These are phyloP conservation scores for Fomes fomentarius DNA, from an alignment of 1,284 basidiomycete species.

Conservation along the genomic window DNA sequence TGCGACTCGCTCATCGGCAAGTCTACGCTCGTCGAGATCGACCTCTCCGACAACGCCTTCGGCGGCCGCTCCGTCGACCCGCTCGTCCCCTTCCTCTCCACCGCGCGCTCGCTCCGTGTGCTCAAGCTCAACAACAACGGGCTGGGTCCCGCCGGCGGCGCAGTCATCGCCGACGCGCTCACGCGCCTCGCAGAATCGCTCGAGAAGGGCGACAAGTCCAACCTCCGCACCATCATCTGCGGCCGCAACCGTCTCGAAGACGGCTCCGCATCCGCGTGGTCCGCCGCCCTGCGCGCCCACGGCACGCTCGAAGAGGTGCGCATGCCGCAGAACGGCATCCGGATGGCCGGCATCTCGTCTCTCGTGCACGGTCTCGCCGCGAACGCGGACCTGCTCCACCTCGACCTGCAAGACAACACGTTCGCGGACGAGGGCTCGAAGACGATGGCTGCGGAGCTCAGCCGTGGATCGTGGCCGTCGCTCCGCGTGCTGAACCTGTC, in stretches of 20 bases:
- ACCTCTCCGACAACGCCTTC: constrained; percentile 97
- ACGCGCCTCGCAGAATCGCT: constrained; percentile 76
- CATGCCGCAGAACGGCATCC: constrained; percentile 97
- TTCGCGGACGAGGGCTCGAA: constrained; percentile 78
- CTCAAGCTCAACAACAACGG: constrained; percentile 98
- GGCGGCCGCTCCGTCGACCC: constrained; percentile 95
- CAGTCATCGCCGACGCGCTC: constrained; percentile 86
- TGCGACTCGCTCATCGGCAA: constrained; percentile 87
- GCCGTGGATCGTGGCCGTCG: constrained; percentile 60
- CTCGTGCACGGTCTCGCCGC: constrained; percentile 79
- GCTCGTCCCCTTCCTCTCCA: constrained; percentile 87
- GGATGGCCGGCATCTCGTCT: constrained; percentile 90
- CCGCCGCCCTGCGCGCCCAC: constrained; percentile 87
- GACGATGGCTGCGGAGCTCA: constrained; percentile 76
- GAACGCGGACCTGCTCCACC: constrained; percentile 69
- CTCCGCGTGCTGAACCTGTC: constrained; percentile 86
- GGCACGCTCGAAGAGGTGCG: constrained; percentile 82
- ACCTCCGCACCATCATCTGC: constrained; percentile 85
- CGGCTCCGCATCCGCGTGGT: constrained; percentile 85
- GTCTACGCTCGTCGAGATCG: constrained; percentile 82
- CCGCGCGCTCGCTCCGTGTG: constrained; percentile 80
- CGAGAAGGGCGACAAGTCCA: constrained; percentile 67
- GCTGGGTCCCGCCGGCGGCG: constrained; percentile 91
- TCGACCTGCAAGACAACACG: constrained; percentile 98
- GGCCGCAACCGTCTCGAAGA: constrained; percentile 95